A percentile compares a stretch with the other conserved stretches of the same genome.
phyloP scores from a whole-genome alignment of 2,329 filamentous ascomycete genomes.

The Coccinonectria pachysandricola region DNA sequence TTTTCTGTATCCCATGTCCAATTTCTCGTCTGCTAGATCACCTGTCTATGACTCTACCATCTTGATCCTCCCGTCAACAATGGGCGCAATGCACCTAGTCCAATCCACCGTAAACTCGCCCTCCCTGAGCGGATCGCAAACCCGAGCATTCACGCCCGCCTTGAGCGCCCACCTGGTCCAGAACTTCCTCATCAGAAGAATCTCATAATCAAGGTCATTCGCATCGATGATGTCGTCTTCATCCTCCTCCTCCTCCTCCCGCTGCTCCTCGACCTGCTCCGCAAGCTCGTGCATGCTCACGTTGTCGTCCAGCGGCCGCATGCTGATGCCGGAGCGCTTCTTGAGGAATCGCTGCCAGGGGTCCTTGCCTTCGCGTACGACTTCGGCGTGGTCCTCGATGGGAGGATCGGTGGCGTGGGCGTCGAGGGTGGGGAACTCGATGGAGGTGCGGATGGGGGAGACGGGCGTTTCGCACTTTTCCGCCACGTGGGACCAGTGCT shows the following conservation, averaged over 20 bases:
- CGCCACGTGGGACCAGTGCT: conserved; percentile 59
- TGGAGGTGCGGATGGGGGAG: conserved; percentile 21
- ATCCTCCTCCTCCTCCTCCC: conserved; percentile 15
- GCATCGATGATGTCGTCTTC: conserved; percentile 29
- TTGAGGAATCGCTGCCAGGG: conserved; percentile 29
- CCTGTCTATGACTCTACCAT: conserved; percentile 25
- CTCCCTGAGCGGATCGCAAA: conserved; percentile 46
- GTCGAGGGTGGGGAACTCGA: conserved; percentile 11
- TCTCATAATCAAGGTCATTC: conserved; percentile 45
- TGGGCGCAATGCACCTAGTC: conserved; percentile 71
- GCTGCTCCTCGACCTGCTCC: conserved; percentile 6
- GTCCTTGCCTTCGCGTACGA: conserved; percentile 12
- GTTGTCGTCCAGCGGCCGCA: conserved; percentile 24
- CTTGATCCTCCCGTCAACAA: conserved; percentile 64
- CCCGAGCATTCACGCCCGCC: conserved; percentile 48
- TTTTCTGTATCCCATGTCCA: background rate
- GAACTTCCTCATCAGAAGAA: conserved; percentile 57
- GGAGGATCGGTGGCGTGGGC: conserved; percentile 14
- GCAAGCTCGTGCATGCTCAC: conserved; percentile 34
- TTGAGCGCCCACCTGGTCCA: conserved; percentile 63
- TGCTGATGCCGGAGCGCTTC: conserved; percentile 24
- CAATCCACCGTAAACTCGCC: conserved; percentile 57
- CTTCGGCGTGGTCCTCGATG: conserved; percentile 11
- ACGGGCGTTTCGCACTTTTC: conserved; percentile 45
- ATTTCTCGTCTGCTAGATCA: conserved; percentile 3